Conservation (phyloP, 2,329 filamentous ascomycete genomes). For the Penicillium sp. region DNA sequence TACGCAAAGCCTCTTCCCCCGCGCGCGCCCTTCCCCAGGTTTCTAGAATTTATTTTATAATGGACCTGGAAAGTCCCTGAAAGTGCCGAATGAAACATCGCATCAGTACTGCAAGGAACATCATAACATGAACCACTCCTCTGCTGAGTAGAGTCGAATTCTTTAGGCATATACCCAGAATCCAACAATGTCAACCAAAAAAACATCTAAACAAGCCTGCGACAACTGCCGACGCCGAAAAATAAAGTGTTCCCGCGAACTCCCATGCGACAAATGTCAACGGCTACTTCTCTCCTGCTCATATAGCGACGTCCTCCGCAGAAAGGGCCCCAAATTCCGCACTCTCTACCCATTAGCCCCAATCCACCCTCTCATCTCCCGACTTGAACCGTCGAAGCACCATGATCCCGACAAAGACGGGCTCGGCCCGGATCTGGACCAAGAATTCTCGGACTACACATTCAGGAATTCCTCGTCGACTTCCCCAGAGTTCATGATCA, state of each 20-base stretch:
- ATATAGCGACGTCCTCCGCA: conserved; percentile 39
- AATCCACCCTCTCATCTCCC: conserved; percentile 28
- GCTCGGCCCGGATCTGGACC: background rate
- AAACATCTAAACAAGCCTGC: conserved; percentile 36
- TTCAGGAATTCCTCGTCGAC: conserved; percentile 26
- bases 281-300: conserved; percentile 38
- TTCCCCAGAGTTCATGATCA: conserved; percentile 26
- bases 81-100: conserved; percentile 3
- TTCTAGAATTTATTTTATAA: background rate
- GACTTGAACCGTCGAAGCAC: conserved; percentile 15
- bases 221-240: conserved; percentile 44
- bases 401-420: conserved; percentile 22
- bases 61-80: background rate
- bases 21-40: conserved; percentile 21
- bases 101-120: background rate
- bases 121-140: background rate
- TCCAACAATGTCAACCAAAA: conserved; percentile 23
- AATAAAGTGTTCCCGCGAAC: conserved; percentile 42
- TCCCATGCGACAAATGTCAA: conserved; percentile 42
- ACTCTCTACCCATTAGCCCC: conserved; percentile 39
- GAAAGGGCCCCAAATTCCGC: conserved; percentile 41
- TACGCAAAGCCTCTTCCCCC: background rate
- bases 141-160: background rate
- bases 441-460: conserved; percentile 16
- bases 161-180: conserved; percentile 8